Percentiles rank a stretch among this genome's conserved stretches.
phyloP scores from a whole-genome alignment of 805 yeast species.

The Blastobotrys mokoenaii region DNA sequence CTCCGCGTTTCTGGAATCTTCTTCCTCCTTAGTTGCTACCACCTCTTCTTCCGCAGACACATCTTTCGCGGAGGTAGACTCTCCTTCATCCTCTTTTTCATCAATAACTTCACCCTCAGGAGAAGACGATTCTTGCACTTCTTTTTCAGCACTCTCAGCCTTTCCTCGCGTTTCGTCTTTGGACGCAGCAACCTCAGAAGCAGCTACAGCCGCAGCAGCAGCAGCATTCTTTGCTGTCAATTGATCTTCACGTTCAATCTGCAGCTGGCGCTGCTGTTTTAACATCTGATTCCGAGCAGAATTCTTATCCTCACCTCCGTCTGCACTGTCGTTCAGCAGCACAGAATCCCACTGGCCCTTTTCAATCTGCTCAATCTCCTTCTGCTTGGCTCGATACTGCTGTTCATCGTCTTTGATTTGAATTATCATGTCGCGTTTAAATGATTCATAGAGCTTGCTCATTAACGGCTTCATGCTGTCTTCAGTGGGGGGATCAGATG shows the following conservation, averaged over 20 bases:
- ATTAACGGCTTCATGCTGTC: constrained; percentile 17
- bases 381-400: constrained; percentile 28
- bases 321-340: constrained; percentile 19
- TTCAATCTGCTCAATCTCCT: constrained; percentile 36
- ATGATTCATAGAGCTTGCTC: constrained; percentile 18
- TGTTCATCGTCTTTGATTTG: constrained; percentile 28
- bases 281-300: constrained; percentile 5
- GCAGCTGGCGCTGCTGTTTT: constrained; percentile 18
- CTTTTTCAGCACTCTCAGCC: constrained; percentile 5
- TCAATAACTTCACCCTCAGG: neutral
- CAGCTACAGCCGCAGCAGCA: neutral
- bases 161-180: too few species aligned
- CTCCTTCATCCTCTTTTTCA: constrained; percentile 1
- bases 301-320: constrained; percentile 20
- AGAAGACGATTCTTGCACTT: constrained; percentile 1
- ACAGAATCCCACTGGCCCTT: constrained; percentile 35
- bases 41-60: neutral
- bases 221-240: constrained; percentile 5
- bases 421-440: constrained; percentile 16
- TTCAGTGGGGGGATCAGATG: constrained; percentile 12
- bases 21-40: constrained; percentile 1
- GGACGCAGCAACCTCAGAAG: neutral
- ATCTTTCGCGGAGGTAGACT: too few species aligned
- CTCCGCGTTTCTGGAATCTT: neutral
- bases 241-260: constrained; percentile 15